phyloP scores from a whole-genome alignment of 768 basidiomycete genomes.

The Boletus rufocinnamomeus region DNA sequence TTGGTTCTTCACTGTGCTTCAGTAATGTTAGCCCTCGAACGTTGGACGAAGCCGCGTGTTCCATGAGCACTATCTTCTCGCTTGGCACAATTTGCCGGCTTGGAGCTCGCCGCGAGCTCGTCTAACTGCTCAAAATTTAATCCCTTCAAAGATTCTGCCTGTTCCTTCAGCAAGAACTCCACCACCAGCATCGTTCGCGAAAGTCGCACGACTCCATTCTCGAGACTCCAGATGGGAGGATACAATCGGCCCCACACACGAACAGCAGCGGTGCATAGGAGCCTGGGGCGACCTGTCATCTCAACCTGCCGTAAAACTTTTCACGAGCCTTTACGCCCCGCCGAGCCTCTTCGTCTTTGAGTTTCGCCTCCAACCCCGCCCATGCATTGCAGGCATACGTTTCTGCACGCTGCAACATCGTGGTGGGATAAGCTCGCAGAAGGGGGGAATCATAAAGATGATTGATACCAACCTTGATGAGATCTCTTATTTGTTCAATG shows the following conservation, averaged over 20 bases:
- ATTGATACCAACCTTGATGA: constrained; percentile 52
- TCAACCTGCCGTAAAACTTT: constrained; percentile 41
- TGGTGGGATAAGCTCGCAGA: constrained; percentile 42
- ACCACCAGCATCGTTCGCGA: too few relatives aligned
- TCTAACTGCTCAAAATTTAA: too few relatives aligned
- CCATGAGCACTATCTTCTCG: constrained; percentile 20
- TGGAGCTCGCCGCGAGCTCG: constrained; percentile 46
- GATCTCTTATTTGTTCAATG: constrained; percentile 45
- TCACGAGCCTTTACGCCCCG: constrained; percentile 61
- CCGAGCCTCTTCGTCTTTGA: constrained; percentile 63
- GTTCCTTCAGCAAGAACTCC: too few relatives aligned
- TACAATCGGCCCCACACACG: too few relatives aligned
- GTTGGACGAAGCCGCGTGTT: neutral
- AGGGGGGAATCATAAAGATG: neutral
- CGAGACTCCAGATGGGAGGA: too few relatives aligned
- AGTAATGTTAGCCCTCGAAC: too few relatives aligned
- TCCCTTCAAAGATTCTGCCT: too few relatives aligned
- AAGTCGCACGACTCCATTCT: too few relatives aligned
- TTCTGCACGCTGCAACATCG: constrained; percentile 62
- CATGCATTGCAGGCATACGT: constrained; percentile 61
- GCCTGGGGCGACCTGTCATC: constrained; percentile 9
- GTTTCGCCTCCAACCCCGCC: constrained; percentile 58
- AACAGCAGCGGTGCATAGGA: too few relatives aligned
- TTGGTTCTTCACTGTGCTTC: neutral
- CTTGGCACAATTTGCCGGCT: constrained; percentile 42